Evolutionary conservation across 192 early-diverging fungal genomes (phyloP).

Genomic region (Radiomyces spectabilis): DNA sequence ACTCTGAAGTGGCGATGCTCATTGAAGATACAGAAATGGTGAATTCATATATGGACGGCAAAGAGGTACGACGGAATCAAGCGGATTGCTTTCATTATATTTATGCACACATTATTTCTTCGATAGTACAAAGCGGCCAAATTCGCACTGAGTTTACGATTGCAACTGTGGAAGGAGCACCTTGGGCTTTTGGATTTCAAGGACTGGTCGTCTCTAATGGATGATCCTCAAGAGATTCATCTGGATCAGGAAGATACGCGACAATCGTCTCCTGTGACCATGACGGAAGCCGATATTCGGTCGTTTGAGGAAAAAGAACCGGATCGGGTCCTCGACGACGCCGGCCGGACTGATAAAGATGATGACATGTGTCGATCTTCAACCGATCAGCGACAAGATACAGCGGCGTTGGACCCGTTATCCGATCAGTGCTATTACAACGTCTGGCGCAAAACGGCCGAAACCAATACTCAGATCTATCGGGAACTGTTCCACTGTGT

Average conservation of each 20-base stretch:
- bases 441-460: constrained; percentile 53
- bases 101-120: neutral
- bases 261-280: too few relatives aligned
- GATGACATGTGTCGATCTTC: too few relatives aligned
- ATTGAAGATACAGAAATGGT: constrained; percentile 72
- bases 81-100: neutral
- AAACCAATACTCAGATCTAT: constrained; percentile 59
- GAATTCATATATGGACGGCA: constrained; percentile 62
- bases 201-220: constrained; percentile 19
- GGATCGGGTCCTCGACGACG: constrained; percentile 1
- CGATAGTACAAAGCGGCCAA: constrained; percentile 58
- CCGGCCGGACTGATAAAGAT: neutral
- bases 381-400: constrained; percentile 13
- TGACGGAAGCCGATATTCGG: neutral
- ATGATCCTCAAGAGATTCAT: too few relatives aligned
- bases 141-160: constrained; percentile 65
- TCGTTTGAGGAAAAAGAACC: neutral
- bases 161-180: constrained; percentile 79
- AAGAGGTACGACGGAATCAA: constrained; percentile 25
- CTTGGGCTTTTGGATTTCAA: constrained; percentile 54
- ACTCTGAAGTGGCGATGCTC: constrained; percentile 82
- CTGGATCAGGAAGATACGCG: too few relatives aligned
- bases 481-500: constrained; percentile 78
- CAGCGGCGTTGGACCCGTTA: constrained; percentile 62
- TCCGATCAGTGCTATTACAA: constrained; percentile 53